Evolutionary conservation across 2,329 filamentous ascomycete species (phyloP).

Genomic region (Apiospora saccharicola): DNA sequence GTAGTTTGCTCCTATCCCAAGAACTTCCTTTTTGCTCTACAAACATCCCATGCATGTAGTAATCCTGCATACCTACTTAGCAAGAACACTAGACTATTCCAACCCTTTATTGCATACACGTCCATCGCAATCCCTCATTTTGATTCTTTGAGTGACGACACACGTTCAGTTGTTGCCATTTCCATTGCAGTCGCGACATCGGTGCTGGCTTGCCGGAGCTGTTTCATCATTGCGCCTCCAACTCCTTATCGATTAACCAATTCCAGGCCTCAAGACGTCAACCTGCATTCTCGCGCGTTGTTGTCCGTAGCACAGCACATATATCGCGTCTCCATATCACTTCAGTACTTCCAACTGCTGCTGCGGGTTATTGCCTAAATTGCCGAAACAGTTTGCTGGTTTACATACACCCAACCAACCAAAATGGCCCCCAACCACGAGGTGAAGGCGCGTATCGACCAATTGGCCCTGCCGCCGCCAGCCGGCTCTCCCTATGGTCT

Average conservation of each 20-base stretch:
- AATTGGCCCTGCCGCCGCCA: conserved; percentile 69
- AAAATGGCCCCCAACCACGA: conserved; percentile 47
- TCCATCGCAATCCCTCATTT: not conserved
- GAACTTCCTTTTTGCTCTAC: not conserved
- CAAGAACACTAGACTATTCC: not conserved
- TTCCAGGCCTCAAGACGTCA: conserved; percentile 12
- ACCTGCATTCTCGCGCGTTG: not conserved
- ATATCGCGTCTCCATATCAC: conserved; percentile 5
- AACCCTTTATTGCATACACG: not conserved
- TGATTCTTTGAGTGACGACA: not conserved
- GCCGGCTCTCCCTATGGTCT: conserved; percentile 81
- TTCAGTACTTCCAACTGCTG: not conserved
- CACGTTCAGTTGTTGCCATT: not conserved
- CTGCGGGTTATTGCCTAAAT: not conserved
- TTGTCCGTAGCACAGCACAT: conserved; percentile 23
- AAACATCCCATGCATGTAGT: not conserved
- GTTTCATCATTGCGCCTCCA: conserved; percentile 16
- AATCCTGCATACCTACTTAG: not conserved
- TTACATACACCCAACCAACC: not conserved
- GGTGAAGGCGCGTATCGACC: conserved; percentile 52
- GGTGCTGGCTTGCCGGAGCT: not conserved
- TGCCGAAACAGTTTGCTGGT: not conserved
- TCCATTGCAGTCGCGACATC: not conserved
- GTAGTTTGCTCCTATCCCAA: conserved; percentile 1
- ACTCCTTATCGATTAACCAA: conserved; percentile 13